Evolutionary conservation across 2,329 filamentous ascomycete genomes (phyloP).

Genomic region (Acrodontium crateriforme): DNA sequence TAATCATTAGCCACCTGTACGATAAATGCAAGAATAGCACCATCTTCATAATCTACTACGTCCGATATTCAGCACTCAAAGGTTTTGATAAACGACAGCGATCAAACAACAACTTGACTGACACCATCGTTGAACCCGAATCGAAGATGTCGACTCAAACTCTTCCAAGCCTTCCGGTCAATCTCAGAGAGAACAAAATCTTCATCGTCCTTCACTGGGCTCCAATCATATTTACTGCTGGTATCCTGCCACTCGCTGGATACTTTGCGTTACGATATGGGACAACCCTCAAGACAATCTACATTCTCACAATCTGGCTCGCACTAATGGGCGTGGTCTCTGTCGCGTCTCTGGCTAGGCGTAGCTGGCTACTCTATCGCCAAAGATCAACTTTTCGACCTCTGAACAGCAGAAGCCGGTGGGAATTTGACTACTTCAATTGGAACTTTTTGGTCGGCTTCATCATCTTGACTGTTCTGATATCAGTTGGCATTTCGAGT

Average conservation of each 20-base stretch:
- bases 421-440: constrained; percentile 5
- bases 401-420: background rate
- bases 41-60: too few relatives aligned
- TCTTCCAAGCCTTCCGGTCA: constrained; percentile 3
- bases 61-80: too few relatives aligned
- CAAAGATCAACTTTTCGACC: constrained; percentile 2
- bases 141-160: too few relatives aligned
- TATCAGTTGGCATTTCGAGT: constrained; percentile 2
- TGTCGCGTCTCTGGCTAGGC: background rate
- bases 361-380: constrained; percentile 1
- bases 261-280: constrained; percentile 5
- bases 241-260: constrained; percentile 4
- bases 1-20: too few relatives aligned
- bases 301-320: constrained; percentile 3
- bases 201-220: constrained; percentile 3
- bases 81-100: too few relatives aligned
- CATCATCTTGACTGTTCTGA: constrained; percentile 2
- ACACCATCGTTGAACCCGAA: too few relatives aligned
- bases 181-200: constrained; percentile 3
- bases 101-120: too few relatives aligned
- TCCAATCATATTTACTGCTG: constrained; percentile 2
- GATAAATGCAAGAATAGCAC: too few relatives aligned
- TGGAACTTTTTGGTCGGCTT: constrained; percentile 6
- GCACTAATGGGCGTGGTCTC: constrained; percentile 3
- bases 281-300: constrained; percentile 3